Percentiles rank a stretch among this genome's conserved stretches.
phyloP scores from a whole-genome alignment of 2,329 filamentous ascomycete species.

The Ophiostoma populinum region DNA sequence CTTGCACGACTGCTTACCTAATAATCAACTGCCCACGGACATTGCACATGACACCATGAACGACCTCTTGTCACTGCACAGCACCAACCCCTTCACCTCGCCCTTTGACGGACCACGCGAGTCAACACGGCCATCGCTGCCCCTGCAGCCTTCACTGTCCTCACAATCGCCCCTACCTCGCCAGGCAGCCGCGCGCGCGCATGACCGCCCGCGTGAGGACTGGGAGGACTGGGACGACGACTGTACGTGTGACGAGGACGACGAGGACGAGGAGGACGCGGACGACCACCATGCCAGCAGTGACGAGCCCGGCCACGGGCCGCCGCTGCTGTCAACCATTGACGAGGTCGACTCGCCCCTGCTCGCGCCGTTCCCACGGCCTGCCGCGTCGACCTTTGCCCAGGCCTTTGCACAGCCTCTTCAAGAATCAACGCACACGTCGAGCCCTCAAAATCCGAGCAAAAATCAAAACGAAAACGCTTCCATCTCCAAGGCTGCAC shows the following conservation, averaged over 20 bases:
- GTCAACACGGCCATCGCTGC: too few relatives aligned
- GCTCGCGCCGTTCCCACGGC: not conserved
- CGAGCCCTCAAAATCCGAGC: too few relatives aligned
- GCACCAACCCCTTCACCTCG: slow-evolving; percentile 9
- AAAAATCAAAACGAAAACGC: too few relatives aligned
- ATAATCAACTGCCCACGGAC: not conserved
- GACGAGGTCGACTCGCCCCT: slow-evolving; percentile 3
- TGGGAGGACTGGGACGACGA: slow-evolving; percentile 40
- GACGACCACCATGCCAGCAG: slow-evolving; percentile 3
- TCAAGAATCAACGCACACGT: too few relatives aligned
- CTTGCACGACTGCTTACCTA: not conserved
- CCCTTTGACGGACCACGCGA: slow-evolving; percentile 7
- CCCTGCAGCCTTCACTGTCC: too few relatives aligned
- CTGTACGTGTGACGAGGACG: slow-evolving; percentile 16
- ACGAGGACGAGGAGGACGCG: too few relatives aligned
- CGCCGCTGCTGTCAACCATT: slow-evolving; percentile 4
- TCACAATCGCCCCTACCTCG: too few relatives aligned
- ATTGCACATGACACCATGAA: too few relatives aligned
- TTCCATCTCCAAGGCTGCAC: too few relatives aligned
- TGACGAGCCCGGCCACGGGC: not conserved
- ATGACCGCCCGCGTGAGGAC: slow-evolving; percentile 18
- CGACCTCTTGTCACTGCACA: slow-evolving; percentile 11
- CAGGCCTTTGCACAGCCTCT: not conserved
- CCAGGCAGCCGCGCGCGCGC: too few relatives aligned
- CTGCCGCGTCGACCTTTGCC: not conserved